Conservation (phyloP, 2,329 filamentous ascomycete species). For the Epicoccum sorghinum region DNA sequence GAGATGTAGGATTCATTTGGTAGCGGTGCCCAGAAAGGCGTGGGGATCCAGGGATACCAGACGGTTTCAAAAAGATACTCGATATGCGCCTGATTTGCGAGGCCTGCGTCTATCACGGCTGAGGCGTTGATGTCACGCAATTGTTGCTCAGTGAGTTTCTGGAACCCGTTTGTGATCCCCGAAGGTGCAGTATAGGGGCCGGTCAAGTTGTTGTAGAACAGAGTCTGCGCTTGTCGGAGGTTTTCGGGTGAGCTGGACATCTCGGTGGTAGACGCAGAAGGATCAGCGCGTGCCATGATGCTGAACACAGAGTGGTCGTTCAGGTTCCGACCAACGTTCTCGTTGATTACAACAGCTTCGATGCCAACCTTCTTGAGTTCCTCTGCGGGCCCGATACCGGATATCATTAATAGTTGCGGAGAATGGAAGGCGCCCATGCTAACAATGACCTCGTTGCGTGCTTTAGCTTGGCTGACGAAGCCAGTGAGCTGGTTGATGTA, state of each 20-base stretch:
- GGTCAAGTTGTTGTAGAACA: slow-evolving; percentile 35
- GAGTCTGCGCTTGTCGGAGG: slow-evolving; percentile 32
- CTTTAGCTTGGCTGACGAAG: slow-evolving; percentile 34
- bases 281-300: slow-evolving; percentile 36
- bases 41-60: slow-evolving; percentile 36
- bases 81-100: slow-evolving; percentile 36
- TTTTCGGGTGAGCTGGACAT: slow-evolving; percentile 31
- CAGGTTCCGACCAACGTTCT: slow-evolving; percentile 36
- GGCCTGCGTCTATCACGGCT: slow-evolving; percentile 22
- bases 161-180: slow-evolving; percentile 43
- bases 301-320: slow-evolving; percentile 34
- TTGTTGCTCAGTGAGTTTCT: slow-evolving; percentile 22
- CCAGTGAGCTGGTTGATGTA: slow-evolving; percentile 36
- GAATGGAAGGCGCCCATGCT: slow-evolving; percentile 43
- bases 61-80: slow-evolving; percentile 35
- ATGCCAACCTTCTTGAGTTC: slow-evolving; percentile 33
- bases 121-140: slow-evolving; percentile 28
- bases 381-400: slow-evolving; percentile 42
- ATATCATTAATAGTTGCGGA: slow-evolving; percentile 50
- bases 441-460: slow-evolving; percentile 36
- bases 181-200: slow-evolving; percentile 41
- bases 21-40: slow-evolving; percentile 39
- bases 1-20: slow-evolving; percentile 44
- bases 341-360: slow-evolving; percentile 32
- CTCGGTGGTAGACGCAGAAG: slow-evolving; percentile 27